Evolutionary conservation across 164 flowering plant genomes (phyloP).

Genomic region (Pachysandra terminalis): DNA sequence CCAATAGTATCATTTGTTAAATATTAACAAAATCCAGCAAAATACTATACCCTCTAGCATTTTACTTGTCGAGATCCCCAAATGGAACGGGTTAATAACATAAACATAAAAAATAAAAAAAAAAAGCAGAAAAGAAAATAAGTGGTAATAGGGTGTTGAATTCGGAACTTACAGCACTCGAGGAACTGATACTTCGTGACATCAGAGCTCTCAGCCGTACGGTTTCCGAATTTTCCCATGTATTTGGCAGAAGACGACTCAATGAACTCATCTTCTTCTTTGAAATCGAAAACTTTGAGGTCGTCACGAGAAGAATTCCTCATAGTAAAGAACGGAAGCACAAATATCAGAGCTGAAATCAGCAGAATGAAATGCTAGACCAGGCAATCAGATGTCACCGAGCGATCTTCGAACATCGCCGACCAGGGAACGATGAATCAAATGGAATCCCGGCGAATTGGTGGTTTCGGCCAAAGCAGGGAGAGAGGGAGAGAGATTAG

Average conservation of each 20-base stretch:
- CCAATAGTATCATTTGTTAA: too few relatives aligned
- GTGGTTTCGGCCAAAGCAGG: too few relatives aligned
- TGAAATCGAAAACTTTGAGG: conserved; percentile 20
- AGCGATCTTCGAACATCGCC: too few relatives aligned
- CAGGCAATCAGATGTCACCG: not conserved
- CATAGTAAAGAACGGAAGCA: conserved; percentile 9
- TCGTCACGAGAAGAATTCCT: conserved; percentile 9
- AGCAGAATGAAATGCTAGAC: not conserved
- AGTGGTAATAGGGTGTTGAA: conserved; percentile 7
- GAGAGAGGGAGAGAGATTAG: too few relatives aligned
- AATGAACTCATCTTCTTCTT: conserved; percentile 17
- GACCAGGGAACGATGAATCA: too few relatives aligned
- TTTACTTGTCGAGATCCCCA: not conserved
- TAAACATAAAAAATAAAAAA: too few relatives aligned
- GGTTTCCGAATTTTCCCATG: conserved; percentile 7
- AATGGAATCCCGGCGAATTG: too few relatives aligned
- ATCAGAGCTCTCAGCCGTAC: conserved; percentile 7
- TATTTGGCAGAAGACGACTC: conserved; percentile 9
- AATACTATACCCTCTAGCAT: too few relatives aligned
- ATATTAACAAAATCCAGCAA: too few relatives aligned
- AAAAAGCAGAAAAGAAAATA: not conserved
- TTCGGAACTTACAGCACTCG: conserved; percentile 18
- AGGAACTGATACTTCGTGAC: conserved; percentile 16
- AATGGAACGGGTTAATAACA: not conserved
- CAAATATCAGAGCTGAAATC: not conserved